Conservation (phyloP, 129 eudicot genomes). For the Solidago caesia region DNA sequence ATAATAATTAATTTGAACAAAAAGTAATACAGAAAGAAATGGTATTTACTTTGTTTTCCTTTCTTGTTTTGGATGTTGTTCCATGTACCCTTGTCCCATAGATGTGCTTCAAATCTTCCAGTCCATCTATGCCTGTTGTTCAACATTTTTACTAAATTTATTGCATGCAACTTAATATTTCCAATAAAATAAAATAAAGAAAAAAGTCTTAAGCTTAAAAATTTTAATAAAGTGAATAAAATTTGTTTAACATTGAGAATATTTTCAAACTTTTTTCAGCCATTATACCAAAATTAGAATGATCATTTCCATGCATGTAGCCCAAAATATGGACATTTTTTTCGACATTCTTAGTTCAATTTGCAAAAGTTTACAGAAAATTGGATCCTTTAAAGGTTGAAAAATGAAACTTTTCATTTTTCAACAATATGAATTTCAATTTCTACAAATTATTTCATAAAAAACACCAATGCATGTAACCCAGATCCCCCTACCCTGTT, state of each 20-base stretch:
- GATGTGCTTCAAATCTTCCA: constrained; percentile 91
- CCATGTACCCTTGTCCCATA: constrained; percentile 93
- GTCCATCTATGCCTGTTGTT: constrained; percentile 82
- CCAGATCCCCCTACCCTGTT: constrained; percentile 18
- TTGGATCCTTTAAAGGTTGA: not conserved
- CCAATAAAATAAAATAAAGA: too few relatives aligned
- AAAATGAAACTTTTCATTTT: constrained; percentile 3
- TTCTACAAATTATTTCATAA: not conserved
- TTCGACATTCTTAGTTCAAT: constrained; percentile 16
- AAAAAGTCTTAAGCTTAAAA: not conserved
- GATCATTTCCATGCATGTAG: constrained; percentile 30
- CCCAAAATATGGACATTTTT: constrained; percentile 6
- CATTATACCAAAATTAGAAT: not conserved
- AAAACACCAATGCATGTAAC: constrained; percentile 38
- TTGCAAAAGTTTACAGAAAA: constrained; percentile 5
- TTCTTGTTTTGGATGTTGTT: constrained; percentile 80
- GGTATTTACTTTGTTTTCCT: constrained; percentile 78
- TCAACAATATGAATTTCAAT: not conserved
- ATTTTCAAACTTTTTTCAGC: not conserved
- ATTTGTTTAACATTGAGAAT: not conserved
- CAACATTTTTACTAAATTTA: constrained; percentile 3
- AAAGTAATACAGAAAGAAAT: constrained; percentile 11
- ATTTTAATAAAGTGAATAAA: not conserved
- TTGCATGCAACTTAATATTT: constrained; percentile 15
- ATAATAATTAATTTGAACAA: constrained; percentile 1